Base-by-base conservation (phyloP, 2,329 filamentous ascomycete species). In the Cadophora luteo-olivacea region DNA sequence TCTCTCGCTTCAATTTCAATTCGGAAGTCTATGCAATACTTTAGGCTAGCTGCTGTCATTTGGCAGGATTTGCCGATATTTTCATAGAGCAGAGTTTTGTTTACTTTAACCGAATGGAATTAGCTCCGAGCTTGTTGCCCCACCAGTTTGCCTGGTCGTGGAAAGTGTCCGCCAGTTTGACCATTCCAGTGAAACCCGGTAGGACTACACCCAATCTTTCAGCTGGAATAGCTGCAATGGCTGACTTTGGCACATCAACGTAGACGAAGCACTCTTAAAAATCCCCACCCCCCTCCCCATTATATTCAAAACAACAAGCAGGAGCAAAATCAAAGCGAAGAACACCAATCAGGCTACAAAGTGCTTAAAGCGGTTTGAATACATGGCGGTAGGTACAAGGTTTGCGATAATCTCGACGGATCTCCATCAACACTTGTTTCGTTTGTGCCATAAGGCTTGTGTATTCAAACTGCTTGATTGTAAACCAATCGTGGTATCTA, bases 401-500 rank as follows among this genome's bases (percentile, higher is more conserved):
- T 45, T 19, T 16, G 16, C 11, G 14, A 16, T 5, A 45, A 19
- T 16, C 41, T 16, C 41, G 12, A 2, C 12, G 14, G 6, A 45
- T 1, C 41, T 19, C 16, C 14, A 45, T 4, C 12, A 58, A 45
- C 22, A 45, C 57, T 45, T 60, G 57, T 60, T 49, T 48, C 45
- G 57, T 60, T 49, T 48, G 22, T 22, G 45, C 33, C 61, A 52
- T 33, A 29, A 33, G 61, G 48, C 48, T 45, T 32, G 33, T 54
- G 49, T 41, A 48, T 33, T 54, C 32, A 55, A 52, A 45, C 49
- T 38, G 49, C 22, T 64, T 64, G 49, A 64, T 38, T 41, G 61
- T 38, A 55, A 45, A 55, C 19, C 55, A 64, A 64, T 54, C 61
- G 57, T 66, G 64, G 64, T 66, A 66, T 66, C 64, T 66, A 61